Base-by-base conservation (phyloP, 176 grass and related monocot genomes). In the Neostapfia colusana region DNA sequence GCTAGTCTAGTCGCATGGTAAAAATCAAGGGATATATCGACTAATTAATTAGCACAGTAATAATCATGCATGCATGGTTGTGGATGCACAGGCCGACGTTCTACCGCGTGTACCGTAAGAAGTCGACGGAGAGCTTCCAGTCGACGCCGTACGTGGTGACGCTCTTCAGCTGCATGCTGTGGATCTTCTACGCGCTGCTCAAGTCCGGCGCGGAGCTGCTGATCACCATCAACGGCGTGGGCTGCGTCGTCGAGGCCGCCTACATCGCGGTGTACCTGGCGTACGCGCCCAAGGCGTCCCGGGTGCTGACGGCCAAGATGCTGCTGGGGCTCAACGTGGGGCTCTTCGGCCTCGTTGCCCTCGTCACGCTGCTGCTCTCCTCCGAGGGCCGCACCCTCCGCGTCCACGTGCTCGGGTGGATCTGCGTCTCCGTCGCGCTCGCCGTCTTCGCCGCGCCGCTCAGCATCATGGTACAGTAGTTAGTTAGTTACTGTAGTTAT, bases 141-240 rank as follows among this genome's bases (percentile, higher is more conserved):
- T 97, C 90, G 50, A 79, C 90, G 25, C 94, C 94, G 4, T 97
- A 97, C 72, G 43, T 97, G 16, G 94, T 97, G 57, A 86, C 91
- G 8, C 83, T 97, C 36, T 93, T 97, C 86, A 93, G 94, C 65
- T 88, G 88, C 64, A 85, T 86, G 91, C 73, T 97, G 34, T 97
- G 94, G 94, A 93, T 93, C 72, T 88, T 81, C 73, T 97, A 97
- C 73, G 94, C 91, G 16, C 48, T 89, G 41, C 10, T 93, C 50
- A 97, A 97, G 77, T 65, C 91, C 57, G 82, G 92, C 40, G 26
- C 88, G 17, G 68, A 18, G 74, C 86, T 97, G 15, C 86, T 97
- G 10, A 37, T 97, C 23, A 91, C 90, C 78, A 91, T 97, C 86
- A 93, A 97, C 56, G 83, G 78, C 71, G 42, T 93, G 0, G 94